Conservation (phyloP, 139 green algal genomes). For the Mychonastes homosphaera region DNA sequence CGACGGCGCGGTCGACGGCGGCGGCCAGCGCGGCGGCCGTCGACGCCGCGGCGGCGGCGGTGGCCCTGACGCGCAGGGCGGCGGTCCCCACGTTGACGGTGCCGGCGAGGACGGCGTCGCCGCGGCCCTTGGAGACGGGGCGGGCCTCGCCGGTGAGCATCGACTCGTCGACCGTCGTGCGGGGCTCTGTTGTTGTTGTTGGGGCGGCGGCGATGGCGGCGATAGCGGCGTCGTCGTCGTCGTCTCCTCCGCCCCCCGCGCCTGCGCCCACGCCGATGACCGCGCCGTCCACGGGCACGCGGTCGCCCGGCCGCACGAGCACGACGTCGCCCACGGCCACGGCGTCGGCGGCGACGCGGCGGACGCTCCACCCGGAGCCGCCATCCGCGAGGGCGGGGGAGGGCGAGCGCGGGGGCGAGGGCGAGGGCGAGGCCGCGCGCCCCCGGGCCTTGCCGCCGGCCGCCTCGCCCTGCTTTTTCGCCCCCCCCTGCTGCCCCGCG, state of each 20-base stretch:
- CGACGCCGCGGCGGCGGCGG: slow-evolving; percentile 33
- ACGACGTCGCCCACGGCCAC: slow-evolving; percentile 27
- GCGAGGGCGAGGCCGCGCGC: too few species aligned
- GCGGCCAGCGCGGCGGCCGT: slow-evolving; percentile 46
- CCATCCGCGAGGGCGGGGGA: too few species aligned
- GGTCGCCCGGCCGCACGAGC: slow-evolving; percentile 49
- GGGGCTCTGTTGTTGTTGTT: too few species aligned
- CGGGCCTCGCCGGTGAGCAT: slow-evolving; percentile 56
- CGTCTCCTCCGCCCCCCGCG: too few species aligned
- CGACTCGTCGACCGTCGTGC: slow-evolving; percentile 56
- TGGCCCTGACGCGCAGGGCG: slow-evolving; percentile 38
- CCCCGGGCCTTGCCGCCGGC: too few species aligned
- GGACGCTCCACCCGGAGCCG: neutral
- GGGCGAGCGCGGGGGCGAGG: too few species aligned
- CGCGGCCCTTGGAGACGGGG: slow-evolving; percentile 39
- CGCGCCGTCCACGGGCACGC: slow-evolving; percentile 59
- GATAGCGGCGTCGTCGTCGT: too few species aligned
- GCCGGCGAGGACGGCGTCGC: slow-evolving; percentile 38
- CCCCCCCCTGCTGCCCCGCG: neutral
- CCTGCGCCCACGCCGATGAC: too few species aligned
- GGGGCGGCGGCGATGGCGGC: too few species aligned
- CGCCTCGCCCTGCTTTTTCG: too few species aligned
- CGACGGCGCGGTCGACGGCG: slow-evolving; percentile 51
- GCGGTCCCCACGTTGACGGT: slow-evolving; percentile 46
- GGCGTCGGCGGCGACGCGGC: neutral